These are phyloP conservation scores for Ophiostoma populinum DNA, from an alignment of 2,329 filamentous ascomycete species.

Conservation along the genomic window DNA sequence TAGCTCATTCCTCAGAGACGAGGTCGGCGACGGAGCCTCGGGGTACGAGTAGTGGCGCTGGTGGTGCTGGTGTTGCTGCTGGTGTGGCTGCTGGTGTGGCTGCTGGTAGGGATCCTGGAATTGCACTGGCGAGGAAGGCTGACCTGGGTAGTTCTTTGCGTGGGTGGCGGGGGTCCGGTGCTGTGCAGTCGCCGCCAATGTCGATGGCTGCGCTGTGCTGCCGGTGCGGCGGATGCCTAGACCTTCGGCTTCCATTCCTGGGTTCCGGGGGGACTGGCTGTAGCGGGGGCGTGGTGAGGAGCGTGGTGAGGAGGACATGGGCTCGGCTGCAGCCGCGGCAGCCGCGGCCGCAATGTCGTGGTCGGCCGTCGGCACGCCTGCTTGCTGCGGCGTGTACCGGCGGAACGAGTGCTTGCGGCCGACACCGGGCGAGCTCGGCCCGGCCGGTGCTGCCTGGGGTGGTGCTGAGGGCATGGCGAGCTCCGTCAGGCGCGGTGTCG, in stretches of 20 bases:
- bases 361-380: slow-evolving; percentile 11
- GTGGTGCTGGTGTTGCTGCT: background rate
- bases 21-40: slow-evolving; percentile 19
- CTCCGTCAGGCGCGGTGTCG: too few species aligned
- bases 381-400: slow-evolving; percentile 17
- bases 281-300: slow-evolving; percentile 15
- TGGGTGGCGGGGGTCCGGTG: slow-evolving; percentile 25
- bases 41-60: slow-evolving; percentile 12
- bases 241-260: slow-evolving; percentile 28
- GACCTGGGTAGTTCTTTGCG: slow-evolving; percentile 15
- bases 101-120: slow-evolving; percentile 2
- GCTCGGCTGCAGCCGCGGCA: slow-evolving; percentile 21
- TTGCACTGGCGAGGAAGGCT: slow-evolving; percentile 1
- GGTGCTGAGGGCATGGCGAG: too few species aligned
- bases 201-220: slow-evolving; percentile 24
- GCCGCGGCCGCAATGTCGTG: slow-evolving; percentile 17
- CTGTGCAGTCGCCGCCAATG: slow-evolving; percentile 26
- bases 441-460: background rate
- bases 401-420: slow-evolving; percentile 21
- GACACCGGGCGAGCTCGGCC: background rate
- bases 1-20: slow-evolving; percentile 20
- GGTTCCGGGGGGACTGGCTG: slow-evolving; percentile 27
- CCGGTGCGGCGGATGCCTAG: slow-evolving; percentile 32
- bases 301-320: slow-evolving; percentile 6
- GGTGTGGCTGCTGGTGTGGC: background rate